A percentile compares a stretch with the other conserved stretches of the same genome.
Evolutionary conservation across 177 flowering plant genomes (phyloP).

Genomic region (Telopea speciosissima): DNA sequence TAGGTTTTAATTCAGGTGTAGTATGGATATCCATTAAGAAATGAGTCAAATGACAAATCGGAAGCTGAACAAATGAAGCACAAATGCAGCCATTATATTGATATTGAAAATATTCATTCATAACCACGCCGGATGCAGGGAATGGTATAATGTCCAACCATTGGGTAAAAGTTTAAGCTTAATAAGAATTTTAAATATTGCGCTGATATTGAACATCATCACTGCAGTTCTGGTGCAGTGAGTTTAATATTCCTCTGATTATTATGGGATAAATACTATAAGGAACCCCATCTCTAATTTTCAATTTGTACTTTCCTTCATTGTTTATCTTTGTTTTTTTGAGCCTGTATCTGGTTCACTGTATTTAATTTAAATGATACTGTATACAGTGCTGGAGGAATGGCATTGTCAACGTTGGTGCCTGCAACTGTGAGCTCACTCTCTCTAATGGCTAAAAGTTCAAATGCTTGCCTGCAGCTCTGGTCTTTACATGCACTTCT

Average conservation of each 20-base stretch:
- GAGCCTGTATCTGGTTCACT: neutral
- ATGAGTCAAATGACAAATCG: too few species aligned
- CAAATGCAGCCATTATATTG: neutral
- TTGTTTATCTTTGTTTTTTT: neutral
- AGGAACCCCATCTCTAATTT: neutral
- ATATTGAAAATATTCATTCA: too few species aligned
- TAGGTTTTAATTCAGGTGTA: too few species aligned
- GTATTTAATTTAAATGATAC: constrained; percentile 11
- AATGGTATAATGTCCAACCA: too few species aligned
- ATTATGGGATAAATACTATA: neutral
- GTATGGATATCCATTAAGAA: too few species aligned
- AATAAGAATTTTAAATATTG: too few species aligned
- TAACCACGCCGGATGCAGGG: neutral
- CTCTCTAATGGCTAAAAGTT: constrained; percentile 67
- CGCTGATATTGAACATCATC: neutral
- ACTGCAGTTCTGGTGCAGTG: neutral
- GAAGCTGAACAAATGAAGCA: neutral
- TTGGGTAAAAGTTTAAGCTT: neutral
- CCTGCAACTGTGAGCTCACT: constrained; percentile 84
- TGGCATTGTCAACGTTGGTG: constrained; percentile 91
- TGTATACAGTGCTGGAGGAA: constrained; percentile 96
- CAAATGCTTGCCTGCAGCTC: constrained; percentile 56
- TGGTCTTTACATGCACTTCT: constrained; percentile 98
- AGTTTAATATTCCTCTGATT: neutral
- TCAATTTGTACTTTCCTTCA: neutral